Percentiles rank a stretch among this genome's conserved stretches.
Conservation (phyloP, 208 protist species). For the Wallacemonas sp. region DNA sequence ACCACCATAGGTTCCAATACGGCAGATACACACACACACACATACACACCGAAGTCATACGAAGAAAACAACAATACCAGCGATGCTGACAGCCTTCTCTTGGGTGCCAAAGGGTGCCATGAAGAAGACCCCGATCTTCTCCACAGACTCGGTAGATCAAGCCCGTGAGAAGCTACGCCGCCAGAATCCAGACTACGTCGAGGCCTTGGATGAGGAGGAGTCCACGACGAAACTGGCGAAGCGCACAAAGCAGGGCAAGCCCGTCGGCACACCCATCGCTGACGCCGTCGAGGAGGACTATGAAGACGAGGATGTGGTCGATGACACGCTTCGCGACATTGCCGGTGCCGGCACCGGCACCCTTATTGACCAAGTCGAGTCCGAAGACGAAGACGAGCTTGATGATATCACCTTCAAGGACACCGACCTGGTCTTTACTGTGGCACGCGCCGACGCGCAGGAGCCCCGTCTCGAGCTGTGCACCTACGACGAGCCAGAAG, state of each 20-base stretch:
- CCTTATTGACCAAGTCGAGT: slow-evolving; percentile 79
- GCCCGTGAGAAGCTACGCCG: slow-evolving; percentile 69
- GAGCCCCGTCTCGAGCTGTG: slow-evolving; percentile 91
- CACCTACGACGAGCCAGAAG: slow-evolving; percentile 95
- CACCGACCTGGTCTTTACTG: slow-evolving; percentile 83
- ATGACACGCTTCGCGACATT: slow-evolving; percentile 62
- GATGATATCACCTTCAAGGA: slow-evolving; percentile 92
- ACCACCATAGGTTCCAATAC: no score
- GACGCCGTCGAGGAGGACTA: slow-evolving; percentile 28
- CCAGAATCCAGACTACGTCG: slow-evolving; percentile 63
- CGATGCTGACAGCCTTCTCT: slow-evolving; percentile 80
- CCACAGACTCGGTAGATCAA: slow-evolving; percentile 72
- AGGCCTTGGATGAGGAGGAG: slow-evolving; percentile 41
- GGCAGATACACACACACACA: neutral
- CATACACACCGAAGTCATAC: no score
- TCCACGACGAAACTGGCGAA: neutral
- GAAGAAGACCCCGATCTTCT: slow-evolving; percentile 74
- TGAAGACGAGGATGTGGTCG: slow-evolving; percentile 28
- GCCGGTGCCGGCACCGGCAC: slow-evolving; percentile 70
- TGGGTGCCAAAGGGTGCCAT: slow-evolving; percentile 89
- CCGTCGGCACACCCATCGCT: neutral
- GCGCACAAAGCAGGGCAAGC: neutral
- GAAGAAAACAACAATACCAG: no score
- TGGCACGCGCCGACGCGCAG: slow-evolving; percentile 66
- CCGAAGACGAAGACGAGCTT: slow-evolving; percentile 88